Evolutionary conservation across 768 basidiomycete species (phyloP), one percentile per base, ranked within the genome.

Genomic region (Phylloporus arenicola): DNA sequence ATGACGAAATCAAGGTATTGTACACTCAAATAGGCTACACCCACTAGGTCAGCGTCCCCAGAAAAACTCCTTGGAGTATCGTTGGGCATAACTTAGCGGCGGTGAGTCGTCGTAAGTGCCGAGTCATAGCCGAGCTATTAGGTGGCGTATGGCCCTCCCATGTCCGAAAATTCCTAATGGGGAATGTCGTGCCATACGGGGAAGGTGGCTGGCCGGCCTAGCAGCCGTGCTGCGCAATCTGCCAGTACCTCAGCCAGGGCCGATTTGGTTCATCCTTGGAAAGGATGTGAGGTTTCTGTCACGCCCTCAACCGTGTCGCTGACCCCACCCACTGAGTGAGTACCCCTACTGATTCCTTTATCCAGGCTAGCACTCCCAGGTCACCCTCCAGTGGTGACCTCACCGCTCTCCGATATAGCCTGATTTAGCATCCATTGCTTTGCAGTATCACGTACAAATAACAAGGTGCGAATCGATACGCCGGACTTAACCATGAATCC

Each of bases 51-150:
- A 54, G 76, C 50, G 47, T 85, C 83, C 48, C 72, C 75, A 25
- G 85, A 87, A 13, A 80, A 67, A 61, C 85, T 87, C 57, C 85
- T 84, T 38, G 71, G 69, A 61, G 67, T 73, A 56, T 68, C 69
- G 61, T 73, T 72, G 35, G 76, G 73, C 81, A 84, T 83, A 58
- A 30, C 38, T 38, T 13, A 17, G 57, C 54, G 33, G 20, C 33
- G 38, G 10, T 35, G 16, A 43, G n/a, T 25, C 42, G 44, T 22
- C 19, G 40, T 34, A 33, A 33, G 38, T 48, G 47, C 22, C 33
- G 34, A 8, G 24, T 35, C 45, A 38, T 47, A 47, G 37, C 45
- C 45, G 45, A 47, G n/a, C n/a, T n/a, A n/a, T n/a, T n/a, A n/a
- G 7, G 17, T 43, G 41, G 41, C 41, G 41, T 41, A 20, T 24